Percentiles rank a stretch among this genome's conserved stretches.
These are phyloP conservation scores for Gaeumannomyces sp. DNA, from an alignment of 2,329 filamentous ascomycete genomes.

Conservation along the genomic window DNA sequence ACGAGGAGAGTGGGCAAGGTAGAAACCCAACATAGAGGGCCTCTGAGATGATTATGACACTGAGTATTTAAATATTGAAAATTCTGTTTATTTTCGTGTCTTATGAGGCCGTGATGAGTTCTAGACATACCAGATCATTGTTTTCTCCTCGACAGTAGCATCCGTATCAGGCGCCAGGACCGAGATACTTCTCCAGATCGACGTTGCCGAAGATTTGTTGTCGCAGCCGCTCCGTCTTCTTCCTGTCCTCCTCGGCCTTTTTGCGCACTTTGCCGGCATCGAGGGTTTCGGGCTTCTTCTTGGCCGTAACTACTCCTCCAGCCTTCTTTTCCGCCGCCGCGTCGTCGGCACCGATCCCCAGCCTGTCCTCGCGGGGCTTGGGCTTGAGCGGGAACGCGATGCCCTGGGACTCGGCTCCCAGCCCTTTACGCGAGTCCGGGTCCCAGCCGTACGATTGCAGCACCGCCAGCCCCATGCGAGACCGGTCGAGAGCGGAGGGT, in stretches of 20 bases:
- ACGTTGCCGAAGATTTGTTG: slow-evolving; percentile 67
- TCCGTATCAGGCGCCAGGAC: slow-evolving; percentile 21
- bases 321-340: slow-evolving; percentile 31
- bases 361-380: slow-evolving; percentile 64
- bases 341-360: slow-evolving; percentile 59
- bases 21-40: no score
- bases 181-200: slow-evolving; percentile 71
- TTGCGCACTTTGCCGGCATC: slow-evolving; percentile 67
- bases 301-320: slow-evolving; percentile 24
- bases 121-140: no score
- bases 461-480: slow-evolving; percentile 61
- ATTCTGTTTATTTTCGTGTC: no score
- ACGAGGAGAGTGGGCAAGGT: no score
- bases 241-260: slow-evolving; percentile 54
- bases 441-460: slow-evolving; percentile 67
- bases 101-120: no score
- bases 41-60: no score
- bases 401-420: slow-evolving; percentile 67
- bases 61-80: no score
- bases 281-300: slow-evolving; percentile 36
- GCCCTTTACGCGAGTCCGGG: slow-evolving; percentile 62
- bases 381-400: slow-evolving; percentile 70
- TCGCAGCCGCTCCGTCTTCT: slow-evolving; percentile 56
- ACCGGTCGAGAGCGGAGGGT: slow-evolving; percentile 64
- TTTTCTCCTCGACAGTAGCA: background rate